phyloP scores from a whole-genome alignment of 2,329 filamentous ascomycete species.

The Rhynchosporium secalis region DNA sequence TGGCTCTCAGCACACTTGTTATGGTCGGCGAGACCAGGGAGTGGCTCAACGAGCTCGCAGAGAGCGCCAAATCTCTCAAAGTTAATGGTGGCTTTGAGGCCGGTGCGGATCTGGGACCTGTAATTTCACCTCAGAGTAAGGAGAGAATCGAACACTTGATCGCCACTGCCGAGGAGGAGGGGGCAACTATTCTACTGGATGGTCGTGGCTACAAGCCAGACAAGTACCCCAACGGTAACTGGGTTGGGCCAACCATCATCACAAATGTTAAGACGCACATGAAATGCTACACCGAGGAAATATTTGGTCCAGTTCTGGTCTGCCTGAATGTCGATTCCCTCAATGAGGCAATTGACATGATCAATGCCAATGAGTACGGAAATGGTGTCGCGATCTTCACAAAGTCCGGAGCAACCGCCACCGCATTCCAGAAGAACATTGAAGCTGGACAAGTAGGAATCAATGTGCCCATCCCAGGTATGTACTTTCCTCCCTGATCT shows the following conservation, averaged over 20 bases:
- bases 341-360: conserved; percentile 76
- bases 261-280: conserved; percentile 77
- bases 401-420: conserved; percentile 71
- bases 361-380: conserved; percentile 84
- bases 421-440: conserved; percentile 76
- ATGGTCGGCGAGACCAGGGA: conserved; percentile 83
- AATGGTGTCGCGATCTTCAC: conserved; percentile 88
- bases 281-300: conserved; percentile 83
- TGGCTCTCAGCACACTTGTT: conserved; percentile 81
- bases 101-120: conserved; percentile 77
- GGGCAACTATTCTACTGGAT: conserved; percentile 79
- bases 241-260: conserved; percentile 81
- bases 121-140: conserved; percentile 79
- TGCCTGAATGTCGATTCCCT: conserved; percentile 77
- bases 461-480: conserved; percentile 70
- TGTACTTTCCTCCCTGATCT: no score
- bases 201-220: conserved; percentile 71
- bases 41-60: conserved; percentile 77
- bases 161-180: conserved; percentile 74
- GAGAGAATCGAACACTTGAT: conserved; percentile 76
- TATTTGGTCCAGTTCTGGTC: conserved; percentile 82
- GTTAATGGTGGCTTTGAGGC: conserved; percentile 82
- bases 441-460: conserved; percentile 85
- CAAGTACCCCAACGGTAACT: conserved; percentile 85
- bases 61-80: conserved; percentile 69